phyloP scores from a whole-genome alignment of 768 basidiomycete genomes.

The Kwoniella mangroviensis region DNA sequence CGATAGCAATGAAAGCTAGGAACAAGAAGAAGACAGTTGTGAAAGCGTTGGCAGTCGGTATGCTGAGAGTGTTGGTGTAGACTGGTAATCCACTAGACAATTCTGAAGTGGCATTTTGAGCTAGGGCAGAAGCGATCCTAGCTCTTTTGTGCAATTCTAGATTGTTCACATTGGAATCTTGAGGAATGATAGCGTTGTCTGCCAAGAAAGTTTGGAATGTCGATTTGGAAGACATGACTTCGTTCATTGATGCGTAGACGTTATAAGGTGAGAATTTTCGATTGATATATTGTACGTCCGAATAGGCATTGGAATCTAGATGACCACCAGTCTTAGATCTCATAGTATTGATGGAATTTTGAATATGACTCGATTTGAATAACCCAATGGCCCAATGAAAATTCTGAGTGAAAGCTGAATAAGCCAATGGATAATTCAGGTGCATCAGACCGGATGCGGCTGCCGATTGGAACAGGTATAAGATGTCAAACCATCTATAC shows the following conservation, averaged over 20 bases:
- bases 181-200: conserved; percentile 15
- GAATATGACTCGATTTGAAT: conserved; percentile 66
- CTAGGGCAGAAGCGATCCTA: conserved; percentile 37
- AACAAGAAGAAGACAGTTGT: conserved; percentile 81
- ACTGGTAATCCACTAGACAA: conserved; percentile 80
- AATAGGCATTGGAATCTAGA: conserved; percentile 66
- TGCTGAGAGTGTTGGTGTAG: conserved; percentile 74
- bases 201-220: conserved; percentile 54
- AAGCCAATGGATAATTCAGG: conserved; percentile 85
- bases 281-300: conserved; percentile 76
- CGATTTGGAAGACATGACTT: conserved; percentile 62
- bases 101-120: conserved; percentile 47
- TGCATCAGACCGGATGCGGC: conserved; percentile 75
- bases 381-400: conserved; percentile 88
- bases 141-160: conserved; percentile 35
- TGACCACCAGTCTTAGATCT: conserved; percentile 79
- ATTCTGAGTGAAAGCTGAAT: conserved; percentile 79
- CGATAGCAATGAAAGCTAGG: conserved; percentile 71
- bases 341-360: conserved; percentile 79
- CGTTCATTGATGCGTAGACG: conserved; percentile 40
- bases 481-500: conserved; percentile 77
- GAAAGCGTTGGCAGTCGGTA: conserved; percentile 85
- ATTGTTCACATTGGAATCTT: conserved; percentile 4
- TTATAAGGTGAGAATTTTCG: conserved; percentile 82
- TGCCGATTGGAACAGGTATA: conserved; percentile 83